phyloP scores from a whole-genome alignment of 2,329 filamentous ascomycete genomes.

The Cryphonectria nitschkei region DNA sequence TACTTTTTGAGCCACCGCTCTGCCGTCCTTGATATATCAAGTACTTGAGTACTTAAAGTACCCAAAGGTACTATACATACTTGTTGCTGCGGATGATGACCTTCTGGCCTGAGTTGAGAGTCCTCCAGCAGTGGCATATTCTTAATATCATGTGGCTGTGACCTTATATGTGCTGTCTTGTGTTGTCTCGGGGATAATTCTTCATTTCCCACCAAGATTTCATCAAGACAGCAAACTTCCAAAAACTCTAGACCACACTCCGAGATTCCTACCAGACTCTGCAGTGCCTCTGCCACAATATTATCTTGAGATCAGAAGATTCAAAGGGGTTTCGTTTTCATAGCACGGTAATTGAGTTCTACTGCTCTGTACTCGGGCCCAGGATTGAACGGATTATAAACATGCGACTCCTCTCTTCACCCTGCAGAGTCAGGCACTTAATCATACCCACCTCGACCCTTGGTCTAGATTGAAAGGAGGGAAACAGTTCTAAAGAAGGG shows the following conservation, averaged over 20 bases:
- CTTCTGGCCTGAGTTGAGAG: background rate
- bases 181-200: too few relatives aligned
- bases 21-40: background rate
- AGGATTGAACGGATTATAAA: background rate
- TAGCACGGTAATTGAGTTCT: background rate
- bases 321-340: background rate
- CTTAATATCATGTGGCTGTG: background rate
- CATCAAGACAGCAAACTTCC: too few relatives aligned
- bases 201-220: too few relatives aligned
- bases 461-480: too few relatives aligned
- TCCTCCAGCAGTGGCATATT: background rate
- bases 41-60: too few relatives aligned
- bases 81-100: background rate
- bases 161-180: too few relatives aligned
- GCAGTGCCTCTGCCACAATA: background rate
- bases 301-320: background rate
- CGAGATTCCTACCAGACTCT: too few relatives aligned
- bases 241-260: too few relatives aligned
- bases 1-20: background rate
- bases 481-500: too few relatives aligned
- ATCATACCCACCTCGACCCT: background rate
- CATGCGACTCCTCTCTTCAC: background rate
- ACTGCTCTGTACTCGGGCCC: background rate
- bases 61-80: background rate
- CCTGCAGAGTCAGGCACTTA: background rate